These are phyloP conservation scores for Pholiota adiposa DNA, from an alignment of 1,284 basidiomycete species.

Conservation along the genomic window DNA sequence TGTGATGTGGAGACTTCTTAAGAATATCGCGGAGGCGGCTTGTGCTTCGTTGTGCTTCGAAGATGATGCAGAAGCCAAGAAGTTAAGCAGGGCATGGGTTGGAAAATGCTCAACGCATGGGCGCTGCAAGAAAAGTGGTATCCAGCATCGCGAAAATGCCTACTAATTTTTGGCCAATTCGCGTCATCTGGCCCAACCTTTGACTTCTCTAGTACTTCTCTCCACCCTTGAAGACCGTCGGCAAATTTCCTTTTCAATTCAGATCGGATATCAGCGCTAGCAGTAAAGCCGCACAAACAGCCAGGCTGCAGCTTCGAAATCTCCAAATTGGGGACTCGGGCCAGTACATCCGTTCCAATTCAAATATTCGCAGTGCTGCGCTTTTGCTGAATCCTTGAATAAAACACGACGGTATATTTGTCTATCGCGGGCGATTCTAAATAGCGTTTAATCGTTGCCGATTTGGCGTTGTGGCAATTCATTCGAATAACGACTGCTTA, in stretches of 20 bases:
- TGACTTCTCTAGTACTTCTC: background rate
- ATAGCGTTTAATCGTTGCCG: background rate
- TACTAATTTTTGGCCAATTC: background rate
- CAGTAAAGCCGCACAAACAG: background rate
- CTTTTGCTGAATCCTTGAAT: too few relatives aligned
- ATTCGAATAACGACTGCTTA: conserved; percentile 24
- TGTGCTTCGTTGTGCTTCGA: background rate
- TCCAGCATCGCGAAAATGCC: background rate
- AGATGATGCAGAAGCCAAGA: background rate
- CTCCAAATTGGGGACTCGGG: background rate
- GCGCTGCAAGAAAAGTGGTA: background rate
- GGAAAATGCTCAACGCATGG: background rate
- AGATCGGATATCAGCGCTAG: background rate
- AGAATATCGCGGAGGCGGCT: background rate
- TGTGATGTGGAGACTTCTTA: background rate
- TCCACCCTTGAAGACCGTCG: background rate
- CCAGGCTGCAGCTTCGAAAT: too few relatives aligned
- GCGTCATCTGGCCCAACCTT: background rate
- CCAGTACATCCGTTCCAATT: background rate
- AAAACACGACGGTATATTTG: too few relatives aligned
- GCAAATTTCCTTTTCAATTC: background rate
- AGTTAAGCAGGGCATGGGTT: background rate
- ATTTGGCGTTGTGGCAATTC: background rate
- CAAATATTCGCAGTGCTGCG: background rate
- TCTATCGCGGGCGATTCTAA: background rate